These are phyloP conservation scores for Pecoramyces ruminantium DNA, from an alignment of 192 early-diverging fungal genomes.

Conservation along the genomic window DNA sequence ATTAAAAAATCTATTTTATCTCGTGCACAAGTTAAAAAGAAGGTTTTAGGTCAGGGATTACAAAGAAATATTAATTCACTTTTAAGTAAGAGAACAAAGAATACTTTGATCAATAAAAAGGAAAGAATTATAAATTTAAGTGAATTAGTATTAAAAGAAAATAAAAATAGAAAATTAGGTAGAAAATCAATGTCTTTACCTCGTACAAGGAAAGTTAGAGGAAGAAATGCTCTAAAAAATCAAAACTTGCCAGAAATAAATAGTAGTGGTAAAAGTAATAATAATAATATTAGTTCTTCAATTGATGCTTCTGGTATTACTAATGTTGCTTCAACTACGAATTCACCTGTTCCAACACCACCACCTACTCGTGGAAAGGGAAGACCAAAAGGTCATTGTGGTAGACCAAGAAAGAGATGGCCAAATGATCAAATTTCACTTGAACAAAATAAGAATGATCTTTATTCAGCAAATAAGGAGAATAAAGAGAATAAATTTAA, in stretches of 20 bases:
- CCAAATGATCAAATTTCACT: neutral
- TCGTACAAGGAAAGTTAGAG: neutral
- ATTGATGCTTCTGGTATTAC: too few relatives aligned
- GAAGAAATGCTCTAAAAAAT: neutral
- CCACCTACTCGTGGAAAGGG: neutral
- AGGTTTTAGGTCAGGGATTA: neutral
- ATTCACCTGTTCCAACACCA: neutral
- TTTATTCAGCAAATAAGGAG: neutral
- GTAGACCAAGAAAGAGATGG: neutral
- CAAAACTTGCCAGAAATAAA: too few relatives aligned
- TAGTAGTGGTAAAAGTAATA: too few relatives aligned
- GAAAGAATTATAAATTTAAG: neutral
- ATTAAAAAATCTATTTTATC: neutral
- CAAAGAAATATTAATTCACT: too few relatives aligned
- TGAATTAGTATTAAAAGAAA: neutral
- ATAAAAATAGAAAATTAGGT: neutral
- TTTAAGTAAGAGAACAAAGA: neutral
- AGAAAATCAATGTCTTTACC: neutral
- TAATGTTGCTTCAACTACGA: too few relatives aligned
- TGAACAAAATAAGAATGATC: neutral
- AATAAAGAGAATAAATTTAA: neutral
- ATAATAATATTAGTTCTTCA: too few relatives aligned
- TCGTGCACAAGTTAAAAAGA: neutral
- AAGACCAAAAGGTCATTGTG: neutral
- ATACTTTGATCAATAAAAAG: neutral